Conservation (phyloP, 202 grass and related monocot genomes). For the Eragrostis tef region DNA sequence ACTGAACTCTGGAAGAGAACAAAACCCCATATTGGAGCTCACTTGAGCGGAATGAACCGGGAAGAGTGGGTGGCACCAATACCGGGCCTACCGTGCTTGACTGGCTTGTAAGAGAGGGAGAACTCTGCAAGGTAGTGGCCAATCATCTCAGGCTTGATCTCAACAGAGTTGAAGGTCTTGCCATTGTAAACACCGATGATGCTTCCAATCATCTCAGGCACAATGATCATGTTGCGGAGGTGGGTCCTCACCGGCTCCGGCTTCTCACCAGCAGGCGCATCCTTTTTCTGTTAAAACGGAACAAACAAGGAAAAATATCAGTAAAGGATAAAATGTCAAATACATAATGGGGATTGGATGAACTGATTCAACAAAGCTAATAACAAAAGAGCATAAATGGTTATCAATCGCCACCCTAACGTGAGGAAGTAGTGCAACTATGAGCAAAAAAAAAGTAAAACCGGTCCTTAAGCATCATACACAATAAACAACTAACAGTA, state of each 20-base stretch:
- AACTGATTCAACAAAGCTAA: no score
- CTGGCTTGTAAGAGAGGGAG: constrained; percentile 96
- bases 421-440: no score
- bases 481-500: background rate
- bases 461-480: background rate
- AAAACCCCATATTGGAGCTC: constrained; percentile 34
- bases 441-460: background rate
- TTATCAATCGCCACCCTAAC: no score
- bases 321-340: background rate
- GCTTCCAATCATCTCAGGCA: constrained; percentile 97
- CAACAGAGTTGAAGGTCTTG: constrained; percentile 90
- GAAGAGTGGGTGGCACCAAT: constrained; percentile 97
- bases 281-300: constrained; percentile 65
- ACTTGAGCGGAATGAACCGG: constrained; percentile 96
- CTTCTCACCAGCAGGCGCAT: constrained; percentile 87
- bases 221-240: constrained; percentile 97
- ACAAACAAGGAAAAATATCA: background rate
- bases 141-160: constrained; percentile 99
- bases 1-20: background rate
- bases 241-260: constrained; percentile 87
- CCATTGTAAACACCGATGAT: constrained; percentile 85
- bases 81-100: constrained; percentile 96
- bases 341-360: no score
- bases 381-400: no score
- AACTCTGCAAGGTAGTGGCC: constrained; percentile 97